Evolutionary conservation across 306 rosid genomes (phyloP).

Genomic region (Begonia peltatifolia): DNA sequence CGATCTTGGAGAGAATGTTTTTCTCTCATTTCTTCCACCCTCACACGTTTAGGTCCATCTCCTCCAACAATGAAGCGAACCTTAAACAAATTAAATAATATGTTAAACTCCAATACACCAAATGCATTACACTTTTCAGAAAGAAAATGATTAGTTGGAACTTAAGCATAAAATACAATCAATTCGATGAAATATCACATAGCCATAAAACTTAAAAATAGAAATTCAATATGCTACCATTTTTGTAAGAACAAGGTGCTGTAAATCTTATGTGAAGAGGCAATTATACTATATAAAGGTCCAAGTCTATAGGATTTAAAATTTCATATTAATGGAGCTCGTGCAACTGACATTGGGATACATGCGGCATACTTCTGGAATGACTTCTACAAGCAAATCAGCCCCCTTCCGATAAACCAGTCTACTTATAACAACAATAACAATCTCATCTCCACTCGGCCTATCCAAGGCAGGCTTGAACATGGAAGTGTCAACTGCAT

Average conservation of each 20-base stretch:
- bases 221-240: too few relatives aligned
- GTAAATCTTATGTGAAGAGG: too few relatives aligned
- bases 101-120: constrained; percentile 1
- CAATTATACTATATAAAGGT: too few relatives aligned
- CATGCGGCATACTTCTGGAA: constrained; percentile 75
- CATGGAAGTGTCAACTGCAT: constrained; percentile 93
- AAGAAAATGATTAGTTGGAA: too few relatives aligned
- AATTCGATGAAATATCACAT: too few relatives aligned
- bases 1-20: constrained; percentile 87
- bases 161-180: too few relatives aligned
- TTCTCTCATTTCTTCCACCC: constrained; percentile 96
- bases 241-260: too few relatives aligned
- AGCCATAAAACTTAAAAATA: too few relatives aligned
- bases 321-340: too few relatives aligned
- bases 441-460: constrained; percentile 35
- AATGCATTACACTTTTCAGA: not conserved
- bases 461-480: constrained; percentile 67
- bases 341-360: constrained; percentile 54
- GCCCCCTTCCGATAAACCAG: constrained; percentile 89
- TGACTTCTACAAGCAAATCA: constrained; percentile 90
- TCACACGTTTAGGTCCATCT: constrained; percentile 88
- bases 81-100: constrained; percentile 18
- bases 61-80: constrained; percentile 86
- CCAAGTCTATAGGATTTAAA: too few relatives aligned
- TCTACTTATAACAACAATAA: constrained; percentile 78